Conservation (phyloP, 2,329 filamentous ascomycete genomes). For the Penicillium rolfsii region DNA sequence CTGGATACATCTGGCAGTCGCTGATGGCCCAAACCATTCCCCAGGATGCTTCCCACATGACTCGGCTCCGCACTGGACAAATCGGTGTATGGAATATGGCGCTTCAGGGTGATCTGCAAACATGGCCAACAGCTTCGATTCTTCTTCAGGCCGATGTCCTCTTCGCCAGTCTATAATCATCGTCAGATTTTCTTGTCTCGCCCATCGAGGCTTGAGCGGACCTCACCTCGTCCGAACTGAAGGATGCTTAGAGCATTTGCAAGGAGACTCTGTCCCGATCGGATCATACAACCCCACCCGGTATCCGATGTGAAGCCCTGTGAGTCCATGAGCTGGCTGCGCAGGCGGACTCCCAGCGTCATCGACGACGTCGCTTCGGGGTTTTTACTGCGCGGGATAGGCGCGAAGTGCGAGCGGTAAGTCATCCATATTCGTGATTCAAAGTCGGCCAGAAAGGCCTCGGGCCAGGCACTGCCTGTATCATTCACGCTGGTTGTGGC, state of each 20-base stretch:
- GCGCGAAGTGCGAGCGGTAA: slow-evolving; percentile 82
- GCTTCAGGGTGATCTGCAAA: slow-evolving; percentile 87
- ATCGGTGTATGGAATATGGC: slow-evolving; percentile 92
- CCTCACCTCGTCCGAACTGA: slow-evolving; percentile 73
- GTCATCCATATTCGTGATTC: slow-evolving; percentile 96
- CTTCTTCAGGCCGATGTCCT: slow-evolving; percentile 59
- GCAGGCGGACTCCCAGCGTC: slow-evolving; percentile 81
- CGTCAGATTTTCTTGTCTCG: slow-evolving; percentile 26
- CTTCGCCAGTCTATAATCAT: slow-evolving; percentile 71
- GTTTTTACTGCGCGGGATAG: slow-evolving; percentile 78
- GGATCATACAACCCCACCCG: slow-evolving; percentile 98
- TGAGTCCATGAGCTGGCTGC: slow-evolving; percentile 76
- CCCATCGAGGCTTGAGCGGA: slow-evolving; percentile 21
- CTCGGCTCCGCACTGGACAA: slow-evolving; percentile 82
- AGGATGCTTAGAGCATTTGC: slow-evolving; percentile 80
- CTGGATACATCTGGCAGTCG: slow-evolving; percentile 92
- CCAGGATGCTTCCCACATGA: slow-evolving; percentile 93
- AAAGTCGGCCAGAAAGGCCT: slow-evolving; percentile 85
- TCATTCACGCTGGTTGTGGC: slow-evolving; percentile 10
- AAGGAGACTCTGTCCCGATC: slow-evolving; percentile 89
- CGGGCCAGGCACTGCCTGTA: slow-evolving; percentile 69
- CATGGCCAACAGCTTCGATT: slow-evolving; percentile 72
- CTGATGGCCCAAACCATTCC: slow-evolving; percentile 98
- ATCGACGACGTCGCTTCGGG: slow-evolving; percentile 71
- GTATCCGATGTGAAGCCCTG: slow-evolving; percentile 88